These are phyloP conservation scores for Botrytis porri DNA, from an alignment of 2,329 filamentous ascomycete species.

Conservation along the genomic window DNA sequence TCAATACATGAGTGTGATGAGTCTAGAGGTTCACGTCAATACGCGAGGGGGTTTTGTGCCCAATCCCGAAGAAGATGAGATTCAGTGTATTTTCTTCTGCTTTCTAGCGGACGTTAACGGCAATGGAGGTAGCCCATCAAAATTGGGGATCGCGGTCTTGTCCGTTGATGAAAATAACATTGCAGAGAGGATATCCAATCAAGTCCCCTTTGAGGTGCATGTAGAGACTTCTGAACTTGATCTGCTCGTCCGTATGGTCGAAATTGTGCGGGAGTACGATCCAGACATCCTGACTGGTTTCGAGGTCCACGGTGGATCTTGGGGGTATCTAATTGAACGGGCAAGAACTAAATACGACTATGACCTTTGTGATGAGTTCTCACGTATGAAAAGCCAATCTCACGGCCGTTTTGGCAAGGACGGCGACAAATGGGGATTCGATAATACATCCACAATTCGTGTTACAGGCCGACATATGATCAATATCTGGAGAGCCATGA, in stretches of 20 bases:
- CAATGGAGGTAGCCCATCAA: conserved; percentile 50
- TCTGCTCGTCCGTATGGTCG: conserved; percentile 78
- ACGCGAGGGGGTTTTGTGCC: conserved; percentile 77
- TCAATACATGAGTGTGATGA: conserved; percentile 97
- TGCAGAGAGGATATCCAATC: conserved; percentile 59
- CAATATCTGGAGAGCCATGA: conserved; percentile 96
- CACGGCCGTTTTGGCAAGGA: conserved; percentile 84
- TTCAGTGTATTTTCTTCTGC: conserved; percentile 88
- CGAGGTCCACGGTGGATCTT: conserved; percentile 88
- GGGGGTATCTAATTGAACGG: conserved; percentile 93
- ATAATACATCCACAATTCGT: conserved; percentile 84
- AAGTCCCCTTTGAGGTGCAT: conserved; percentile 62
- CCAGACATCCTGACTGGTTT: conserved; percentile 94
- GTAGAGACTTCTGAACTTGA: conserved; percentile 80
- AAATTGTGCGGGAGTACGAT: conserved; percentile 79
- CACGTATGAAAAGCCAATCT: conserved; percentile 79
- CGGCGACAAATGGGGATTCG: conserved; percentile 88
- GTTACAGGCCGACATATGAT: conserved; percentile 96
- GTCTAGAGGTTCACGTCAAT: conserved; percentile 87
- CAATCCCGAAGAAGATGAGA: conserved; percentile 86
- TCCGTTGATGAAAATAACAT: conserved; percentile 56
- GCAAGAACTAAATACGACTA: conserved; percentile 84
- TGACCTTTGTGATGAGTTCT: conserved; percentile 87
- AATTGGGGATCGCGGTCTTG: conserved; percentile 71
- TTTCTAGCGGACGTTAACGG: conserved; percentile 71